Evolutionary conservation across 2,329 filamentous ascomycete genomes (phyloP), one percentile per base, ranked within the genome.

Genomic region (Emericellopsis atlantica): DNA sequence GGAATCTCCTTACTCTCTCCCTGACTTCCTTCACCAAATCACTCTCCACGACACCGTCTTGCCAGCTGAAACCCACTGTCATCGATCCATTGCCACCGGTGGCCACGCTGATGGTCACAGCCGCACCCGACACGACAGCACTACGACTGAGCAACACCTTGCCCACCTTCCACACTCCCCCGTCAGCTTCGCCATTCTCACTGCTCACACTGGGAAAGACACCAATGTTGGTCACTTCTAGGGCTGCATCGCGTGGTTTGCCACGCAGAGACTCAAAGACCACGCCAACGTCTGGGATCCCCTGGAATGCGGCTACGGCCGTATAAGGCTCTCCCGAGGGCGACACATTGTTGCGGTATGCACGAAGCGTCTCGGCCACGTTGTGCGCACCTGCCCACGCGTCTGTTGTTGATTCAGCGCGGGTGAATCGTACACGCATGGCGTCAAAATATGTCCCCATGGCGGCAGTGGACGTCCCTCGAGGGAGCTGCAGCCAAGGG

Each of bases 191-290:
- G 9, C 56, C 49, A 7, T 44, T 41, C 11, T 44, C 44, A 14
- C 32, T 38, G 2, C 39, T 5, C 33, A 23, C 36, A 22, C 12
- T 29, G 8, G 47, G 48, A 36, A 63, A 54, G 2, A 60, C 49
- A 0, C 67, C 68, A 4, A 71, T 40, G 48, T 69, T 71, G 0
- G 67, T 69, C 7, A 71, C 42, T 45, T 71, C 67, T 18, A 61
- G 66, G 8, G 55, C 60, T 14, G 50, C 47, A 1, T 48, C 51
- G 3, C 68, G 52, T 4, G 54, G 47, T 35, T 60, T 58, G 4
- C 66, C 67, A 2, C 66, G 16, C 39, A 60, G 58, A 0, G 54
- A 52, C 4, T 49, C 40, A 34, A 65, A 60, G 11, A 61, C 52
- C 1, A 56, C 55, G 4, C 58, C 56, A 32, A 61, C 58, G 40